These are phyloP conservation scores for Ambrosiella xylebori DNA, from an alignment of 2,329 filamentous ascomycete genomes.

Conservation along the genomic window DNA sequence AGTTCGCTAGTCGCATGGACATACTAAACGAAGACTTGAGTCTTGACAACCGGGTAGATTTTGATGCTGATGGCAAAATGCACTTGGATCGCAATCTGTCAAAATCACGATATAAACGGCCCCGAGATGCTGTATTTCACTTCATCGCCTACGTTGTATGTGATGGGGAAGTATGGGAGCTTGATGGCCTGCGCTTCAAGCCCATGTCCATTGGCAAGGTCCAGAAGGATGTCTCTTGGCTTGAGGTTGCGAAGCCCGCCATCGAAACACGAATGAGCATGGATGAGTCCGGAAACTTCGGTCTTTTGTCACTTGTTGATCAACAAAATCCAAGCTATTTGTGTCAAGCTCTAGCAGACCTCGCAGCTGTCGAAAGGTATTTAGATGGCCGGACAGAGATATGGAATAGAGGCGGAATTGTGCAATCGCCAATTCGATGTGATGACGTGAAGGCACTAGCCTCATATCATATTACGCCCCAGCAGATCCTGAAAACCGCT, in stretches of 20 bases:
- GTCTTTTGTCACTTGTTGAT: slow-evolving; percentile 55
- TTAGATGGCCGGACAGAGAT: slow-evolving; percentile 9
- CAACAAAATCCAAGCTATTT: slow-evolving; percentile 27
- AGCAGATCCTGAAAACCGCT: background rate
- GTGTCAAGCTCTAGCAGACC: slow-evolving; percentile 24
- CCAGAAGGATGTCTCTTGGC: slow-evolving; percentile 37
- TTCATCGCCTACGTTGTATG: slow-evolving; percentile 79
- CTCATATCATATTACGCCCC: background rate
- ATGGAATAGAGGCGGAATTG: background rate
- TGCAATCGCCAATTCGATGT: background rate
- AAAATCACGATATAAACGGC: slow-evolving; percentile 17
- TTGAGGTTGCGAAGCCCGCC: slow-evolving; percentile 42
- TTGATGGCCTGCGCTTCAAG: slow-evolving; percentile 65
- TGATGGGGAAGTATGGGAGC: slow-evolving; percentile 62
- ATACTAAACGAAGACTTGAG: slow-evolving; percentile 54
- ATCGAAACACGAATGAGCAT: slow-evolving; percentile 54
- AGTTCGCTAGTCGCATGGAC: slow-evolving; percentile 65
- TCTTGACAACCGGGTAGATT: slow-evolving; percentile 37
- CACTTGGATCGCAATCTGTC: slow-evolving; percentile 20
- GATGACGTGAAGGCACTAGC: background rate
- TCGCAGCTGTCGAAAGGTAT: slow-evolving; percentile 23
- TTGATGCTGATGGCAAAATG: slow-evolving; percentile 15
- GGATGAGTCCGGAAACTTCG: slow-evolving; percentile 49
- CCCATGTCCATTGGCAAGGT: slow-evolving; percentile 44
- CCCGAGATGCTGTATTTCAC: slow-evolving; percentile 54